These are phyloP conservation scores for Flammula alnicola DNA, from an alignment of 1,284 basidiomycete genomes.

Conservation along the genomic window DNA sequence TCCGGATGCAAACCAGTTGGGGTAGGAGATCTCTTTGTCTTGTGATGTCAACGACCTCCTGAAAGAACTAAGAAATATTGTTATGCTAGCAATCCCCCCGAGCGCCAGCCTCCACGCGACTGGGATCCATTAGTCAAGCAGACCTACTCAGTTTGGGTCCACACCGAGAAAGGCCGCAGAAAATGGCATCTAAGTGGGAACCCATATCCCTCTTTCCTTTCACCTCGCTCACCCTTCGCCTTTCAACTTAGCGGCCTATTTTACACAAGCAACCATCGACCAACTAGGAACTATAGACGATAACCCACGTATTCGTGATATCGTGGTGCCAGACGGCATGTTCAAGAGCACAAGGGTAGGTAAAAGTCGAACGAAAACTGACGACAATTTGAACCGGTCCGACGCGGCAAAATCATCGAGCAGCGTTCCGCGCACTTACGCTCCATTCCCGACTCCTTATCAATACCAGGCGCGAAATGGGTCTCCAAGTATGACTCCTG, in stretches of 20 bases:
- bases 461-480: conserved; percentile 27
- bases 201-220: conserved; percentile 4
- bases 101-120: conserved; percentile 57
- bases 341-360: conserved; percentile 66
- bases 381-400: conserved; percentile 35
- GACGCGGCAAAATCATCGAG: conserved; percentile 32
- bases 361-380: conserved; percentile 46
- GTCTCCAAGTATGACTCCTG: conserved; percentile 28
- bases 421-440: conserved; percentile 50
- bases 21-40: conserved; percentile 33
- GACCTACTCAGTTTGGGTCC: conserved; percentile 76
- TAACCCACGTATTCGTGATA: conserved; percentile 52
- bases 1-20: conserved; percentile 43
- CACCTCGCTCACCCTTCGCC: conserved; percentile 12
- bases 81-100: conserved; percentile 32
- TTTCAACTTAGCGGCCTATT: conserved; percentile 67
- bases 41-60: conserved; percentile 1
- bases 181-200: conserved; percentile 80
- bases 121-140: conserved; percentile 80
- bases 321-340: conserved; percentile 60
- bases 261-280: conserved; percentile 73
- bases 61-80: conserved; percentile 22
- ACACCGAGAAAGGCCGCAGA: conserved; percentile 61
- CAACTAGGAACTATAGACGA: conserved; percentile 68
- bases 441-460: conserved; percentile 55